phyloP scores from a whole-genome alignment of 1,284 basidiomycete species.

The Ganoderma meredithae region DNA sequence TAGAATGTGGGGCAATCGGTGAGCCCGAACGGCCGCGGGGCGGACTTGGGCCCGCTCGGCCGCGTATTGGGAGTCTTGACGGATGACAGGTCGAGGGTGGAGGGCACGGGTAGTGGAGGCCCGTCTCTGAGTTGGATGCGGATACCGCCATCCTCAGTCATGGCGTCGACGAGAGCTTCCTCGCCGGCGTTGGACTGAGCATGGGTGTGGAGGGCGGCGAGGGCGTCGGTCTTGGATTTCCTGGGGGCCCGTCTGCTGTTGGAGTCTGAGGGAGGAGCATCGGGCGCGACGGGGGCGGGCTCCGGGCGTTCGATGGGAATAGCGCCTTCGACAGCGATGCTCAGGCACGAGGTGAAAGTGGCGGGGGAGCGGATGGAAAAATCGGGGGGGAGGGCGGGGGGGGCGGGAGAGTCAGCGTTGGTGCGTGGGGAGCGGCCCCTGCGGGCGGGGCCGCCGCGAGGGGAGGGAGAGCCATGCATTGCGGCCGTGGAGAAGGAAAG shows the following conservation, averaged over 20 bases:
- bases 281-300: constrained; percentile 28
- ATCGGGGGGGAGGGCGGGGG: constrained; percentile 42
- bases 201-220: constrained; percentile 76
- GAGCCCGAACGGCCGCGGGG: constrained; percentile 81
- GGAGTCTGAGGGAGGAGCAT: constrained; percentile 41
- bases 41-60: constrained; percentile 47
- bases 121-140: constrained; percentile 48
- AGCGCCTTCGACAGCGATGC: constrained; percentile 72
- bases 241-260: constrained; percentile 74
- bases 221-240: constrained; percentile 86
- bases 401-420: constrained; percentile 49
- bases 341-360: constrained; percentile 69
- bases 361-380: constrained; percentile 51
- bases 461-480: constrained; percentile 43
- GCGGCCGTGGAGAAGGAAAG: constrained; percentile 38
- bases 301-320: constrained; percentile 54
- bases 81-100: constrained; percentile 68
- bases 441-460: constrained; percentile 61
- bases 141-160: constrained; percentile 37
- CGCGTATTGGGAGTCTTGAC: constrained; percentile 72
- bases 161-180: constrained; percentile 48
- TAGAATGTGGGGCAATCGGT: constrained; percentile 91
- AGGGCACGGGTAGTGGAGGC: constrained; percentile 64
- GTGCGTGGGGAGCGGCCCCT: constrained; percentile 60
- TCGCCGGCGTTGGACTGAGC: constrained; percentile 60